phyloP scores from a whole-genome alignment of 768 basidiomycete species.

The Coprinopsis marcescibilis region DNA sequence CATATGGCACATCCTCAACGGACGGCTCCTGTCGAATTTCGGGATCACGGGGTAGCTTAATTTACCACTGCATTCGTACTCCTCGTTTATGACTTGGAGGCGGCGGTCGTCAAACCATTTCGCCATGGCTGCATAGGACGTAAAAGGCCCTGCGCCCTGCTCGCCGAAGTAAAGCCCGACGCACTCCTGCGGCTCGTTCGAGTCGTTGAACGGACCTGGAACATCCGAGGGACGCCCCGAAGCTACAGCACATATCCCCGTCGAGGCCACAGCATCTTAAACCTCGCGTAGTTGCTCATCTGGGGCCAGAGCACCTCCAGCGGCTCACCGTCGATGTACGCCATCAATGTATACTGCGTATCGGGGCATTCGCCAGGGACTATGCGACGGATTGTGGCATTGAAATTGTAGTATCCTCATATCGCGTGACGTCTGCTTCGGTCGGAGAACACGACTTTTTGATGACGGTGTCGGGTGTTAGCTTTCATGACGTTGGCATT shows the following conservation, averaged over 20 bases:
- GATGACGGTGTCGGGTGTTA: no score
- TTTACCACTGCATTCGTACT: background rate
- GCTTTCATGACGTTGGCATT: no score
- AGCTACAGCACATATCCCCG: conserved; percentile 21
- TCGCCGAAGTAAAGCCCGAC: conserved; percentile 17
- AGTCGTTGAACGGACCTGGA: conserved; percentile 18
- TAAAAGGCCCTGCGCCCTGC: conserved; percentile 23
- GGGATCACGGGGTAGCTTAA: background rate
- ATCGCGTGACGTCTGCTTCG: no score
- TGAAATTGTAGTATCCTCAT: no score
- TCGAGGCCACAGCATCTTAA: conserved; percentile 16
- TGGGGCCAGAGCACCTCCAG: conserved; percentile 16
- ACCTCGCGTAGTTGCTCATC: conserved; percentile 12
- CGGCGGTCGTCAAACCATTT: conserved; percentile 18
- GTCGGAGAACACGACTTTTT: no score
- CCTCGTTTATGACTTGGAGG: background rate
- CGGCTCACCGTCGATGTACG: conserved; percentile 18
- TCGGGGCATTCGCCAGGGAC: no score
- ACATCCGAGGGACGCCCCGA: conserved; percentile 12
- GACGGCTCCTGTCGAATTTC: conserved; percentile 14
- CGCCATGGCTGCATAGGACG: conserved; percentile 20
- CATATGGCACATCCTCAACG: conserved; percentile 18
- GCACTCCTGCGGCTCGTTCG: conserved; percentile 12
- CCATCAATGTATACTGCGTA: no score
- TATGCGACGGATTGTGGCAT: no score